Percentiles rank a stretch among this genome's conserved stretches.
Conservation (phyloP, 768 basidiomycete species). For the Mycena galopus region DNA sequence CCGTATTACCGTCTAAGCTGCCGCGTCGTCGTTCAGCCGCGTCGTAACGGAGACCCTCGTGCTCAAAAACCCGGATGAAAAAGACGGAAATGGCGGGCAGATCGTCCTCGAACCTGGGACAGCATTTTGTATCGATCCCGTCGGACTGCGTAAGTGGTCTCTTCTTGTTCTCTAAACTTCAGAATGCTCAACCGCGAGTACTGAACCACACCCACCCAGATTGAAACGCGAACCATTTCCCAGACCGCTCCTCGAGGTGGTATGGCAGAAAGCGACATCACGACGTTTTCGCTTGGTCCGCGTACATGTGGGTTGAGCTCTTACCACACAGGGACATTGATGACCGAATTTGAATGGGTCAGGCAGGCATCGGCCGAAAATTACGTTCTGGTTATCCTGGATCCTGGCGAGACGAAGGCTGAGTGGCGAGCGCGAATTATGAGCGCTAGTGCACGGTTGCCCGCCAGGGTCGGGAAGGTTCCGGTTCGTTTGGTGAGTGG, state of each 20-base stretch:
- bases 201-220: no score
- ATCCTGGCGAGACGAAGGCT: slow-evolving; percentile 5
- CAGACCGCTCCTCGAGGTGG: slow-evolving; percentile 52
- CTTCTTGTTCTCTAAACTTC: neutral
- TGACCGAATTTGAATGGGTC: neutral
- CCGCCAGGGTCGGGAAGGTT: neutral
- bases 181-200: no score
- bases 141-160: slow-evolving; percentile 1
- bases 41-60: neutral
- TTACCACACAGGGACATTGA: neutral
- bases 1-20: no score
- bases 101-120: slow-evolving; percentile 1
- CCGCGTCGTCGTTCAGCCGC: neutral
- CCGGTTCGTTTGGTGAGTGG: slow-evolving; percentile 1
- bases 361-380: neutral
- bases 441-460: neutral
- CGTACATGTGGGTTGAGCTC: neutral
- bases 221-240: slow-evolving; percentile 8
- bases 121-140: neutral
- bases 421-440: slow-evolving; percentile 10
- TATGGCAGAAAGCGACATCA: slow-evolving; percentile 36
- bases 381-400: slow-evolving; percentile 1
- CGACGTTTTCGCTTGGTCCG: slow-evolving; percentile 10
- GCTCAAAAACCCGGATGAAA: slow-evolving; percentile 11
- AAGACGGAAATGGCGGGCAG: slow-evolving; percentile 15